Conservation (phyloP, 495 filamentous ascomycete species). For the Penicillium soppii region DNA sequence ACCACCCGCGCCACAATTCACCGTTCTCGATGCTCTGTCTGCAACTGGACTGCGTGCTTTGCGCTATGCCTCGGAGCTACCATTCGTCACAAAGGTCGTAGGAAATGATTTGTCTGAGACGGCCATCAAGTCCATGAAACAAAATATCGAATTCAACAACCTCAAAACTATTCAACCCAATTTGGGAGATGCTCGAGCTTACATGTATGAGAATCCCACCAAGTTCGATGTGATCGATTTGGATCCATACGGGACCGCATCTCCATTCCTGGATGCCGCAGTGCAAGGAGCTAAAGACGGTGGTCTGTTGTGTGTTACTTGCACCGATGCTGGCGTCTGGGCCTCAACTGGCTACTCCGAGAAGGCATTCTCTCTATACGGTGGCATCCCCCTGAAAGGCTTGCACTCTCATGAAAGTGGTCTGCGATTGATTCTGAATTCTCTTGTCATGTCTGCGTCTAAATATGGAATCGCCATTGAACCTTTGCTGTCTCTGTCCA, state of each 20-base stretch:
- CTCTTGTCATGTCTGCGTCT: slow-evolving; percentile 73
- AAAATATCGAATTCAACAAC: slow-evolving; percentile 81
- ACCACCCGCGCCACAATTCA: slow-evolving; percentile 47
- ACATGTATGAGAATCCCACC: slow-evolving; percentile 68
- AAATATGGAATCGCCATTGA: slow-evolving; percentile 90
- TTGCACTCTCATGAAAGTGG: slow-evolving; percentile 85
- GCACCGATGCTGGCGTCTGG: slow-evolving; percentile 92
- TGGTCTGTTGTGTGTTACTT: slow-evolving; percentile 91
- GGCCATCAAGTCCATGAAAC: slow-evolving; percentile 76
- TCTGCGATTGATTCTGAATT: slow-evolving; percentile 77
- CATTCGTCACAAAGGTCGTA: slow-evolving; percentile 74
- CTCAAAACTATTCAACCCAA: slow-evolving; percentile 65
- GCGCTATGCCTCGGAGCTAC: slow-evolving; percentile 88
- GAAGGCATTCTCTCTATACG: slow-evolving; percentile 89
- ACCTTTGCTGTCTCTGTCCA: slow-evolving; percentile 85
- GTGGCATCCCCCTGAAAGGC: slow-evolving; percentile 82
- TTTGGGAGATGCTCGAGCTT: slow-evolving; percentile 79
- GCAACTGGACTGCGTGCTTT: slow-evolving; percentile 91
- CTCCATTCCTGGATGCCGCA: slow-evolving; percentile 86
- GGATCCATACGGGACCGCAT: slow-evolving; percentile 92
- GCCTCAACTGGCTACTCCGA: slow-evolving; percentile 91
- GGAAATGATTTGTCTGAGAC: slow-evolving; percentile 82
- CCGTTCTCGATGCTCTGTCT: slow-evolving; percentile 90
- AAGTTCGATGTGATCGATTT: slow-evolving; percentile 92
- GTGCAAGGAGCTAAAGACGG: slow-evolving; percentile 81